Evolutionary conservation across 148 eudicot species (phyloP), one percentile per base, ranked within the genome.

Genomic region (Arctostaphylos glauca): DNA sequence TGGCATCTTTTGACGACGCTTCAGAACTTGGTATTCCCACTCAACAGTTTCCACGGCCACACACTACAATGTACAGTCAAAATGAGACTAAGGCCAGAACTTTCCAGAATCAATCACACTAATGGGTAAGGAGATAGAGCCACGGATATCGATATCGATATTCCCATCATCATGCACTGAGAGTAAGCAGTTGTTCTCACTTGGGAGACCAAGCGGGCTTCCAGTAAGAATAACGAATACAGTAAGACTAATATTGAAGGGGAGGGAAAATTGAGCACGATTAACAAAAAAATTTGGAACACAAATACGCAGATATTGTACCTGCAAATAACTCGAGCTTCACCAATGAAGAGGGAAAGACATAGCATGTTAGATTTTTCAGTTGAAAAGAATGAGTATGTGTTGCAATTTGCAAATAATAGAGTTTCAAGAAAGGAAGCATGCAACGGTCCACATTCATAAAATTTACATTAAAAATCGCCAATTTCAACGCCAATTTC

Each of bases 251-350:
- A 31, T 71, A 23, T 23, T 6, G 18, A 54, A 25, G 3, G 72
- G 16, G 23, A 4, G 4, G 10, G 9, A 25, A 6, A 81, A 43
- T 38, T 23, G 52, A n/a, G 62, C 2, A 13, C 54, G 60, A 80
- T 1, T 15, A 46, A 48, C 2, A n/a, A n/a, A n/a, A 13, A 73
- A 73, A 47, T n/a, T 49, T 74, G 9, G 50, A 23, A 21, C 8
- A 58, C 10, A 80, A 48, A 60, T 13, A 10, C 68, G 58, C 10
- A 76, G 10, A 77, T 16, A 5, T 55, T 59, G 59, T 86, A 94
- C 98, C 98, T 88, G 94, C 94, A 93, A 78, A 93, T 87, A 47
- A 94, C 49, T 10, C 98, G 87, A 15, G 92, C 94, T 62, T 93
- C 94, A 55, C 95, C 98, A 92, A 74, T 71, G 50, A 76, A 73